Conservation (phyloP, 805 yeast genomes). For the Kuraishia molischiana region DNA sequence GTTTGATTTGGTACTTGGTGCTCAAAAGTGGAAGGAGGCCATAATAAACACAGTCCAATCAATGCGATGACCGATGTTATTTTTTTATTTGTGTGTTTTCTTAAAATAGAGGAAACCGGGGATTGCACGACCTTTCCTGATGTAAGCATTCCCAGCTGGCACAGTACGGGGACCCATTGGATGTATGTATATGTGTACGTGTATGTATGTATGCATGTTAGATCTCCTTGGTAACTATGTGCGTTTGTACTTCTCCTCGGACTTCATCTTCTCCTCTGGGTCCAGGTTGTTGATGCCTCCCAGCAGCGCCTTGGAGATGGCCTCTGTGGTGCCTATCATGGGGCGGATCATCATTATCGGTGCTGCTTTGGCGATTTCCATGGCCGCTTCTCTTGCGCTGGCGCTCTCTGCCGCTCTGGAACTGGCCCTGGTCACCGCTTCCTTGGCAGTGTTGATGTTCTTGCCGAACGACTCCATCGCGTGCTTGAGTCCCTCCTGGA, state of each 20-base stretch:
- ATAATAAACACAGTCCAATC: too few relatives aligned
- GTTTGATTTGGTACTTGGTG: too few relatives aligned
- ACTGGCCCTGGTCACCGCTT: slow-evolving; percentile 50
- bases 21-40: too few relatives aligned
- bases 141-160: too few relatives aligned
- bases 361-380: slow-evolving; percentile 61
- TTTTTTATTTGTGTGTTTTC: too few relatives aligned
- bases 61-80: too few relatives aligned
- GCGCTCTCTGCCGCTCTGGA: slow-evolving; percentile 55
- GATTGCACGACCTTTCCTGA: too few relatives aligned
- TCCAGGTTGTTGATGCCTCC: slow-evolving; percentile 80
- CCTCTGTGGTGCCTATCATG: slow-evolving; percentile 88
- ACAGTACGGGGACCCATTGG: too few relatives aligned
- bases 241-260: slow-evolving; percentile 59
- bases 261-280: slow-evolving; percentile 45
- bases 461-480: slow-evolving; percentile 68
- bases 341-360: slow-evolving; percentile 80
- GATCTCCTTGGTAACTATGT: too few relatives aligned
- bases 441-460: slow-evolving; percentile 56
- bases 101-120: too few relatives aligned
- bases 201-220: too few relatives aligned
- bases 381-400: slow-evolving; percentile 56
- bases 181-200: too few relatives aligned
- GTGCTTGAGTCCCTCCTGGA: slow-evolving; percentile 62
- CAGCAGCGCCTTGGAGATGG: slow-evolving; percentile 69